A percentile compares a stretch with the other conserved stretches of the same genome.
phyloP scores from a whole-genome alignment of 1,284 basidiomycete genomes.

The Rhodotorula sp. region DNA sequence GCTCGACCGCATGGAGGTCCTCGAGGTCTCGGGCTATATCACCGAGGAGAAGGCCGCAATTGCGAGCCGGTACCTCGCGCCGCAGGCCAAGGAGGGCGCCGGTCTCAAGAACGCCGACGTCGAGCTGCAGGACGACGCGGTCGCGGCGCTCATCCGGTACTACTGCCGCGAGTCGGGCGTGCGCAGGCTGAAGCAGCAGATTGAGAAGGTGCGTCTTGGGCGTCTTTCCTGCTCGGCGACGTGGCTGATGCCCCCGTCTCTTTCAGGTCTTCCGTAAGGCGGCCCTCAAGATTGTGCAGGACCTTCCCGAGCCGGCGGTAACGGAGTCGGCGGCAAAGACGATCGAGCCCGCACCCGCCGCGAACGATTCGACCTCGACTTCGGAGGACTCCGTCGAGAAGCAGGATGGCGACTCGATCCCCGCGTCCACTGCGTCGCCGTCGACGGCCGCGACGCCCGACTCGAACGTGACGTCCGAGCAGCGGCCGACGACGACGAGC shows the following conservation, averaged over 20 bases:
- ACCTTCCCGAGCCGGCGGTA: slow-evolving; percentile 84
- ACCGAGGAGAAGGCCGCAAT: slow-evolving; percentile 95
- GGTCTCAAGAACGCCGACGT: slow-evolving; percentile 85
- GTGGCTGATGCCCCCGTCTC: background rate
- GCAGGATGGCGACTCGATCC: slow-evolving; percentile 35
- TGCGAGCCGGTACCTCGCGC: slow-evolving; percentile 86
- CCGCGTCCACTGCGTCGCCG: slow-evolving; percentile 19
- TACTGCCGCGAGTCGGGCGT: slow-evolving; percentile 98
- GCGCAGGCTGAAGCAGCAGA: slow-evolving; percentile 86
- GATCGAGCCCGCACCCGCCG: slow-evolving; percentile 36
- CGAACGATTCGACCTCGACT: too few relatives aligned
- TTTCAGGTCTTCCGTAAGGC: slow-evolving; percentile 95
- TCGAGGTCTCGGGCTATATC: slow-evolving; percentile 95
- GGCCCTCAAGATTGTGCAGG: slow-evolving; percentile 86
- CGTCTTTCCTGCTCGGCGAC: background rate
- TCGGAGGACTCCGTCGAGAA: slow-evolving; percentile 28
- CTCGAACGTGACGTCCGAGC: slow-evolving; percentile 44
- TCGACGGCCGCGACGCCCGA: slow-evolving; percentile 28
- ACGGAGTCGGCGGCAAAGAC: slow-evolving; percentile 64
- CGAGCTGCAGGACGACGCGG: slow-evolving; percentile 69
- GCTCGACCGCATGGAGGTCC: slow-evolving; percentile 80
- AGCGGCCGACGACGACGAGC: slow-evolving; percentile 55
- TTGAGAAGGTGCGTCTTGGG: slow-evolving; percentile 71
- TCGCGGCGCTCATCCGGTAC: slow-evolving; percentile 91
- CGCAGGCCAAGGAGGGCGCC: slow-evolving; percentile 88